These are phyloP conservation scores for Brassica nigra DNA, from an alignment of 345 rosid species.

Conservation along the genomic window DNA sequence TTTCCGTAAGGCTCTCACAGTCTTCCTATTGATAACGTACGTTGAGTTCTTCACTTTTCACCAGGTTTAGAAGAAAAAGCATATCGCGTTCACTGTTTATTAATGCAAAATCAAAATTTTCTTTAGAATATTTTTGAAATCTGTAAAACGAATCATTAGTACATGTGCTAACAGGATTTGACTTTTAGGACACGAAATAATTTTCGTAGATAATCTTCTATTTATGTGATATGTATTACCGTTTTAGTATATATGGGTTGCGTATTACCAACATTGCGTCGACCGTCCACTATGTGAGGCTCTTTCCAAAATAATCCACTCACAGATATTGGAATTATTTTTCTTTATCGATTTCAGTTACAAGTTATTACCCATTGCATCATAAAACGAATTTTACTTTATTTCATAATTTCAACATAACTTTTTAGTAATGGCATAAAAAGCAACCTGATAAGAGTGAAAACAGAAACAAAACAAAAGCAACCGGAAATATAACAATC, in stretches of 20 bases:
- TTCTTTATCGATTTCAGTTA: not conserved
- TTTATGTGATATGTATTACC: not conserved
- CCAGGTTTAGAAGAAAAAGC: not conserved
- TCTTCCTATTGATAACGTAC: not conserved
- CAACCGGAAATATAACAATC: not conserved
- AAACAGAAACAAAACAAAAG: not conserved
- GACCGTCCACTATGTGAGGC: not conserved
- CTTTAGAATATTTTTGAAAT: not conserved
- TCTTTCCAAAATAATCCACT: not conserved
- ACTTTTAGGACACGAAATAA: not conserved
- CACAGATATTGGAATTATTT: not conserved
- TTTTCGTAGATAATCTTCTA: not conserved
- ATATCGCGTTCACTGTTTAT: not conserved
- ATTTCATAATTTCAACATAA: not conserved
- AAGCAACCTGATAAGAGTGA: conserved; percentile 17
- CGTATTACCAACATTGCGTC: not conserved
- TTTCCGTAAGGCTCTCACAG: not conserved
- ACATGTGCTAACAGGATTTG: not conserved
- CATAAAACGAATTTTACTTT: not conserved
- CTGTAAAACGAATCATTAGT: not conserved
- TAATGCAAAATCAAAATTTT: not conserved
- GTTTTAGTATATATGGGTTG: not conserved
- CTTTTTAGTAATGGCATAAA: not conserved
- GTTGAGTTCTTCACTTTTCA: not conserved
- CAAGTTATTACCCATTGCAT: not conserved